phyloP scores from a whole-genome alignment of 2,329 filamentous ascomycete genomes.

The Penicillium griseofulvum region DNA sequence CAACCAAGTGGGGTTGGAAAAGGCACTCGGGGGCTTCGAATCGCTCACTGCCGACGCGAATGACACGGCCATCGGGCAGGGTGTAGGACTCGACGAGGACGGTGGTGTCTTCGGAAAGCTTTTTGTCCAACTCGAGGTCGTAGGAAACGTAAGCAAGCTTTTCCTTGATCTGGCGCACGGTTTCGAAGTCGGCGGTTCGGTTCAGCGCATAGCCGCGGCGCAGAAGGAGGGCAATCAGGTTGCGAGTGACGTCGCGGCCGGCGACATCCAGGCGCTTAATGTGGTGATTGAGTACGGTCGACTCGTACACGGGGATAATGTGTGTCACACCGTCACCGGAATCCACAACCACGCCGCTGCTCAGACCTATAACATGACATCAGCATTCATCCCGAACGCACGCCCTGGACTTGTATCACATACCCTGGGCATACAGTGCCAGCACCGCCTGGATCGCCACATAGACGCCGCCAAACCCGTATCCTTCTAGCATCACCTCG shows the following conservation, averaged over 20 bases:
- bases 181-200: slow-evolving; percentile 97
- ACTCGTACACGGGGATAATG: slow-evolving; percentile 98
- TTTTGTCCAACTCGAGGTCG: slow-evolving; percentile 93
- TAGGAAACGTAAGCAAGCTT: slow-evolving; percentile 99
- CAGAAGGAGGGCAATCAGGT: slow-evolving; percentile 90
- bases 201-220: slow-evolving; percentile 95
- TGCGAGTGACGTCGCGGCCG: slow-evolving; percentile 95
- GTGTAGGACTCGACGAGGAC: slow-evolving; percentile 98
- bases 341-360: slow-evolving; percentile 95
- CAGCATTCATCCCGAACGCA: neutral
- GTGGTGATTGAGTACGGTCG: slow-evolving; percentile 93
- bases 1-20: slow-evolving; percentile 96
- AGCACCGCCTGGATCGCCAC: slow-evolving; percentile 97
- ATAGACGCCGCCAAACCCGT: slow-evolving; percentile 93
- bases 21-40: slow-evolving; percentile 98
- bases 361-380: slow-evolving; percentile 59
- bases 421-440: slow-evolving; percentile 93
- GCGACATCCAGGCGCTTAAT: slow-evolving; percentile 92
- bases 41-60: slow-evolving; percentile 91
- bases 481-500: slow-evolving; percentile 98
- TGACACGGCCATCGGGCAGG: slow-evolving; percentile 90
- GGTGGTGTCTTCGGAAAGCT: slow-evolving; percentile 93
- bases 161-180: slow-evolving; percentile 98
- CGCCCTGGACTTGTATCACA: slow-evolving; percentile 20
- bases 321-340: slow-evolving; percentile 98